Base-by-base conservation (phyloP, 176 grass and related monocot genomes). In the Secale cereale region DNA sequence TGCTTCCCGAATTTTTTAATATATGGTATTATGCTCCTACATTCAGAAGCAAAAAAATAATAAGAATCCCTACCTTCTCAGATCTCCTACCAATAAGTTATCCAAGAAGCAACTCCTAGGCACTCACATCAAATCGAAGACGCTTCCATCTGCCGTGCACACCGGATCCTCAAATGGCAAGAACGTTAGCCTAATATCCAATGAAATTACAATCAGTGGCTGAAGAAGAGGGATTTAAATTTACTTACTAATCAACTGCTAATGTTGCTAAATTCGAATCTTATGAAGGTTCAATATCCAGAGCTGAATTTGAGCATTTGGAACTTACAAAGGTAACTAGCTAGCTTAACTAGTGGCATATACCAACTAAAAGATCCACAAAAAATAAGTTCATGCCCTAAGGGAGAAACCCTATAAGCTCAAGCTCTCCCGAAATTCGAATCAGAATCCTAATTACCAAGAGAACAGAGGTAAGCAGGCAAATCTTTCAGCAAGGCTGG, bases 61-160 rank as follows among this genome's bases (percentile, higher is more conserved):
- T 86, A 6, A 85, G 46, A 78, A 86, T 65, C 30, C 20, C 5
- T 64, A 15, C 26, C 37, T 13, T 72, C 46, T 74, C 15, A 41
- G 2, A 16, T 28, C 5, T 73, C 26, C 22, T 5, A 65, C 2
- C 30, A 81, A 66, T 78, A 43, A 77, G 61, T 27, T 30, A 78
- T 70, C 4, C 57, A 75, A 64, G 33, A 76, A 57, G 70, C 10
- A 80, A 20, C 8, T 22, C 26, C 45, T 11, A 74, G 1, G 33
- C 32, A 87, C 91, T 93, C 65, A 98, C 96, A 98, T 92, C 71
- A 98, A 83, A 85, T 98, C 96, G 8, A 98, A 98, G 81, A 98
- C 82, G 36, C 90, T 94, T 67, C 96, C 96, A 87, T 98, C 91
- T 7, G 83, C 81, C 0, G 96, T 94, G 52, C 96, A 95, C 36